Conservation (phyloP, 1,284 basidiomycete genomes). For the Schizophyllum commune region DNA sequence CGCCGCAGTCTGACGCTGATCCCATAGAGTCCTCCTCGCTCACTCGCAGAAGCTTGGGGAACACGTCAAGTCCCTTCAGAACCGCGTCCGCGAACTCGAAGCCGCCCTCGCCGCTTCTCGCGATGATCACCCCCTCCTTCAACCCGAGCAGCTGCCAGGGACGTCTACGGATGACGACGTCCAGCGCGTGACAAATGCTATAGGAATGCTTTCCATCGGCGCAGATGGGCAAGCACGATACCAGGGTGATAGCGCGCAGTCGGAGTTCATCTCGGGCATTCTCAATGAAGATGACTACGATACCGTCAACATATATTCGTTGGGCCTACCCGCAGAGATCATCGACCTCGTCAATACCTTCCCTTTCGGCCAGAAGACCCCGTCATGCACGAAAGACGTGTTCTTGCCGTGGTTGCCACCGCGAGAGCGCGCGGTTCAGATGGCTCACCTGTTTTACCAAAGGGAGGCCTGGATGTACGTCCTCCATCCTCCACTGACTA, state of each 20-base stretch:
- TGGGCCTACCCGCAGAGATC: conserved; percentile 30
- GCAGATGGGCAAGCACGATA: conserved; percentile 37
- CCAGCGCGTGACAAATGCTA: conserved; percentile 18
- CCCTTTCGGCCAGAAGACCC: conserved; percentile 37
- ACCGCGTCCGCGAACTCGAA: conserved; percentile 51
- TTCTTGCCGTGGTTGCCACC: conserved; percentile 35
- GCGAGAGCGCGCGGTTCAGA: conserved; percentile 27
- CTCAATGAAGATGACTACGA: not conserved
- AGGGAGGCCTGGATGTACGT: conserved; percentile 42
- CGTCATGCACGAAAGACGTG: conserved; percentile 25
- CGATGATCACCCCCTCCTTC: conserved; percentile 9
- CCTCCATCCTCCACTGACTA: not conserved
- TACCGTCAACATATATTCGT: not conserved
- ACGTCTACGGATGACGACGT: not conserved
- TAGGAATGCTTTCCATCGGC: conserved; percentile 39
- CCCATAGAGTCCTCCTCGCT: conserved; percentile 36
- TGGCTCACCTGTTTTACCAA: conserved; percentile 35
- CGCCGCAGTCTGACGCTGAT: not conserved
- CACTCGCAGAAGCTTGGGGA: conserved; percentile 37
- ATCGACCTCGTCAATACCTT: conserved; percentile 38
- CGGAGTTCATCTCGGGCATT: conserved; percentile 25
- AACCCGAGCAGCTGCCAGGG: conserved; percentile 1
- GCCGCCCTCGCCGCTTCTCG: conserved; percentile 33
- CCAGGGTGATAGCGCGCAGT: conserved; percentile 38
- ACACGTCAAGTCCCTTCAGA: conserved; percentile 34